Percentiles rank a stretch among this genome's conserved stretches.
Evolutionary conservation across 2,329 filamentous ascomycete species (phyloP).

Genomic region (Chaetothyriales sp.): DNA sequence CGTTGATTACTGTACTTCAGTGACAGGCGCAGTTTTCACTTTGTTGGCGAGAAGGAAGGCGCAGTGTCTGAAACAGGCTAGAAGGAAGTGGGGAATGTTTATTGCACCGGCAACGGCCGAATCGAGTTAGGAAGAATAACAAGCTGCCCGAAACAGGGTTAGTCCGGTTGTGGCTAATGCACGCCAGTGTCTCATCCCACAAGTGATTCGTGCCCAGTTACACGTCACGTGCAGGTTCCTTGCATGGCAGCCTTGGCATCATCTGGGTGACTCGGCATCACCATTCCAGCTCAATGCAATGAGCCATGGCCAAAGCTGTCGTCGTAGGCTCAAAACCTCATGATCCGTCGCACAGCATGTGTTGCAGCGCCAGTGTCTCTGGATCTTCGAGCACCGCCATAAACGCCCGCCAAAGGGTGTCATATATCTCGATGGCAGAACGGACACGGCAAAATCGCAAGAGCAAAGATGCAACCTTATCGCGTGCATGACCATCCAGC

Average conservation of each 20-base stretch:
- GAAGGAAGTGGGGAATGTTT: not conserved
- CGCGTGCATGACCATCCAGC: not conserved
- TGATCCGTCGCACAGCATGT: too few relatives aligned
- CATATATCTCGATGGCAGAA: too few relatives aligned
- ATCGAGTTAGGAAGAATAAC: not conserved
- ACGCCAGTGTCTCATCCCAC: not conserved
- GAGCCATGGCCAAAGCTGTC: too few relatives aligned
- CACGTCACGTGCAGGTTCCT: not conserved
- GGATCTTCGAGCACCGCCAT: too few relatives aligned
- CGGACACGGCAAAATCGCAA: not conserved
- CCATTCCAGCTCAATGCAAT: too few relatives aligned
- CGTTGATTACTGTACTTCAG: not conserved
- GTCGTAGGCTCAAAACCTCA: too few relatives aligned
- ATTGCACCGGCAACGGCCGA: not conserved
- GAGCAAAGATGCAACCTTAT: not conserved
- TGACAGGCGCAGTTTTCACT: not conserved
- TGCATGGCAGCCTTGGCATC: not conserved
- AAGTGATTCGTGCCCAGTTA: not conserved
- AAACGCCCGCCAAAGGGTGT: too few relatives aligned
- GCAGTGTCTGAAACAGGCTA: not conserved
- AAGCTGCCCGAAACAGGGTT: not conserved
- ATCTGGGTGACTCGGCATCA: too few relatives aligned
- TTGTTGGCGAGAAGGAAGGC: not conserved
- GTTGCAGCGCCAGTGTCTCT: too few relatives aligned
- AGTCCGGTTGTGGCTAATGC: not conserved